A percentile compares a stretch with the other conserved stretches of the same genome.
phyloP scores from a whole-genome alignment of 2,329 filamentous ascomycete species.

The Elsinoe necatrix region DNA sequence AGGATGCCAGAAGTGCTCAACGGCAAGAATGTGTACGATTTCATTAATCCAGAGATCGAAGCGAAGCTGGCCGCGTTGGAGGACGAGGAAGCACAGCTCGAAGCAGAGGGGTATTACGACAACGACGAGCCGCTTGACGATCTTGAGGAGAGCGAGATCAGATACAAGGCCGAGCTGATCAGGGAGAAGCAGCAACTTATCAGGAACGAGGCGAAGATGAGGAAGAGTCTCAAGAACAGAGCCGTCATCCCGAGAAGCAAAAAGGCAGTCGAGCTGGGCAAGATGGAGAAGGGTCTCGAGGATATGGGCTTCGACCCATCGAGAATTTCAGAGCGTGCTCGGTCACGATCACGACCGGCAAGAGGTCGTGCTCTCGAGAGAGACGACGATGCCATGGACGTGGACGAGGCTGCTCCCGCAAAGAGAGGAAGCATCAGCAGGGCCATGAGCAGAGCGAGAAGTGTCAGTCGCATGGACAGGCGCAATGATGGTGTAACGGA shows the following conservation, averaged over 20 bases:
- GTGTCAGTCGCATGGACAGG: conserved; percentile 57
- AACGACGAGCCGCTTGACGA: conserved; percentile 72
- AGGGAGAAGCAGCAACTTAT: conserved; percentile 89
- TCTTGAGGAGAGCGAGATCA: conserved; percentile 76
- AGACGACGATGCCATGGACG: conserved; percentile 67
- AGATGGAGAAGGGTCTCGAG: conserved; percentile 80
- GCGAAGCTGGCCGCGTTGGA: conserved; percentile 84
- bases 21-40: conserved; percentile 96
- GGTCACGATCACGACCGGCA: conserved; percentile 51
- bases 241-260: conserved; percentile 81
- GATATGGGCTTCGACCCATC: conserved; percentile 77
- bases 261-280: conserved; percentile 70
- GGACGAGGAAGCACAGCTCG: conserved; percentile 87
- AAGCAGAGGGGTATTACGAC: conserved; percentile 87
- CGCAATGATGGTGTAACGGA: conserved; percentile 69
- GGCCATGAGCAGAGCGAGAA: conserved; percentile 64
- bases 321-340: conserved; percentile 63
- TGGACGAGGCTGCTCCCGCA: conserved; percentile 33
- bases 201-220: conserved; percentile 88
- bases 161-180: conserved; percentile 89
- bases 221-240: conserved; percentile 94
- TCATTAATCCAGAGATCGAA: conserved; percentile 93
- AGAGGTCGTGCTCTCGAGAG: conserved; percentile 61
- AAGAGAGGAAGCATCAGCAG: conserved; percentile 34
- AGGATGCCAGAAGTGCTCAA: conserved; percentile 89